Evolutionary conservation across 2,329 filamentous ascomycete genomes (phyloP).

Genomic region (Talaromyces verruculosus): DNA sequence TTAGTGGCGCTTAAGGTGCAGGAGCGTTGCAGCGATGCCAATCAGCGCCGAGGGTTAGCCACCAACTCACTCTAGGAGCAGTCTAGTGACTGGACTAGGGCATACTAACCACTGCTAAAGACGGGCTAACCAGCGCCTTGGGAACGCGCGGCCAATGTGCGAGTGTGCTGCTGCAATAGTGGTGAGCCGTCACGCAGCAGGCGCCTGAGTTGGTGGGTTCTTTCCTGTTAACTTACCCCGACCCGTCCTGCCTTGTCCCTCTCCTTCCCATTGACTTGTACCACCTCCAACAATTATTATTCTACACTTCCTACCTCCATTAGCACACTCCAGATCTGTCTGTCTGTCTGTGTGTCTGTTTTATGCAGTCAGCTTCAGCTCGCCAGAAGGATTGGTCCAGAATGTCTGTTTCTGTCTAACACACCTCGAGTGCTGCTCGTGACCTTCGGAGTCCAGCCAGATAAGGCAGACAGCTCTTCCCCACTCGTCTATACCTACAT

Average conservation of each 20-base stretch:
- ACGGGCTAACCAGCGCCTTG: constrained; percentile 20
- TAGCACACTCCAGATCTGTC: no score
- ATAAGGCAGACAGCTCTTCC: constrained; percentile 6
- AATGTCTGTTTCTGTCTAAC: constrained; percentile 5
- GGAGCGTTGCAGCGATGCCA: constrained; percentile 8
- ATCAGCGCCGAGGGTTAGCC: neutral
- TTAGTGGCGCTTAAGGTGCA: constrained; percentile 21
- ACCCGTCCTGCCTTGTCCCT: constrained; percentile 2
- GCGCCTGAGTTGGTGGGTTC: neutral
- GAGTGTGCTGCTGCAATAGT: neutral
- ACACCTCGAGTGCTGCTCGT: neutral
- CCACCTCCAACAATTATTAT: neutral
- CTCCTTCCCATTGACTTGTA: neutral
- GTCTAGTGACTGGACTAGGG: neutral
- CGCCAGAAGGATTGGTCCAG: constrained; percentile 7
- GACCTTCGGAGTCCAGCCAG: neutral
- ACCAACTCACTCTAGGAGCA: neutral
- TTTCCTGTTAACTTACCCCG: neutral
- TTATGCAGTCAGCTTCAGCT: neutral
- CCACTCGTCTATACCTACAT: constrained; percentile 4
- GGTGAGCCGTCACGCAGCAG: constrained; percentile 20
- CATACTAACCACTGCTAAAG: neutral
- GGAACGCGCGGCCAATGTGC: constrained; percentile 13
- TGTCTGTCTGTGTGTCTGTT: neutral
- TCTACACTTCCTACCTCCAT: neutral